phyloP scores from a whole-genome alignment of 1,284 basidiomycete genomes.

The Boletus semigastroideus region DNA sequence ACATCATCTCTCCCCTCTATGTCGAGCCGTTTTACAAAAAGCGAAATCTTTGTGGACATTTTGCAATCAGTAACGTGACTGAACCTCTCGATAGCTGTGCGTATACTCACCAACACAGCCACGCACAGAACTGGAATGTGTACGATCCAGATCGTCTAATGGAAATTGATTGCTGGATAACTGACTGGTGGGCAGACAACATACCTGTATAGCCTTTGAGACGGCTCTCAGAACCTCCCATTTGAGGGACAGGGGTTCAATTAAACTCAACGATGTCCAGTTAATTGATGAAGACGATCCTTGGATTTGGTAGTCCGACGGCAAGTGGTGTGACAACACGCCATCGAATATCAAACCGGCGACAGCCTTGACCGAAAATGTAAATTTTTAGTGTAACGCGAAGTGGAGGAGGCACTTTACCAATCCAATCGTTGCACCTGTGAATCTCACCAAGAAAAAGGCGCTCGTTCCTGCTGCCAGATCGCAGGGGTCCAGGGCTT shows the following conservation, averaged over 20 bases:
- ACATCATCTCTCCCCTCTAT: slow-evolving; percentile 23
- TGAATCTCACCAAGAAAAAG: slow-evolving; percentile 81
- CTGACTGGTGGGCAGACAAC: slow-evolving; percentile 14
- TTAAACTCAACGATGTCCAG: slow-evolving; percentile 48
- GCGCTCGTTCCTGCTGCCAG: slow-evolving; percentile 78
- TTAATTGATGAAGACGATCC: slow-evolving; percentile 50
- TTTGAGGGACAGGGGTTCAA: slow-evolving; percentile 44
- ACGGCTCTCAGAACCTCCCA: slow-evolving; percentile 44
- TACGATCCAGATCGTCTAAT: slow-evolving; percentile 59
- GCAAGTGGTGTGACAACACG: slow-evolving; percentile 48
- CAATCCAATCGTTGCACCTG: slow-evolving; percentile 75
- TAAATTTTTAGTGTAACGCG: slow-evolving; percentile 12
- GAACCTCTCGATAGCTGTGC: background rate
- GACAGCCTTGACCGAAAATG: slow-evolving; percentile 50
- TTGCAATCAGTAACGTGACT: slow-evolving; percentile 23
- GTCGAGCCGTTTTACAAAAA: slow-evolving; percentile 30
- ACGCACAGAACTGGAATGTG: slow-evolving; percentile 58
- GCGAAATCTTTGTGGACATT: slow-evolving; percentile 31
- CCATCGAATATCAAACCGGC: slow-evolving; percentile 73
- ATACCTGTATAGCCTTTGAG: slow-evolving; percentile 55
- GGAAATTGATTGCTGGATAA: slow-evolving; percentile 18
- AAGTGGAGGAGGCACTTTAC: slow-evolving; percentile 41
- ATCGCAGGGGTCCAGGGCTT: slow-evolving; percentile 58
- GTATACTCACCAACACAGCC: slow-evolving; percentile 46
- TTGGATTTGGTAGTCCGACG: slow-evolving; percentile 42